Base-by-base conservation (phyloP, 495 filamentous ascomycete genomes). In the Xylaria sp. region DNA sequence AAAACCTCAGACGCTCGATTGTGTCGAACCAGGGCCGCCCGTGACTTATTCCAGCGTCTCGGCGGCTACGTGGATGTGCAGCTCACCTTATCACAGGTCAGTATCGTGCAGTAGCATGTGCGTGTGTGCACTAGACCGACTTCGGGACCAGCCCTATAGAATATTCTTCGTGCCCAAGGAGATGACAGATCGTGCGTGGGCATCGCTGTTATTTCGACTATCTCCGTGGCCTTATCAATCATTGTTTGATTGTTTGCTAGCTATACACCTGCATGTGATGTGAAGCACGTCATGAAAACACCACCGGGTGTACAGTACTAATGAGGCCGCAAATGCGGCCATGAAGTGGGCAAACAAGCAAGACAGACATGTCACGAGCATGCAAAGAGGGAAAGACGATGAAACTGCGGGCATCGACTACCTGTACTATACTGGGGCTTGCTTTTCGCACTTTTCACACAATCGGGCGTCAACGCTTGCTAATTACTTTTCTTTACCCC, bases 111-210 rank as follows among this genome's bases (percentile, higher is more conserved):
- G 64, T 35, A 67, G 19, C 21, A 43, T 43, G 26, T 41, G 59
- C n/a, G n/a, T 31, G 24, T 41, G 26, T 31, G 11, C 17, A 37
- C 46, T 12, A 21, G 48, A 52, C 64, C 64, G 64, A 50, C 64
- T 55, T 67, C 64, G 64, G 64, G 46, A 55, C 46, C 64, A 67
- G 64, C 64, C 64, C 64, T 67, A 67, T 48, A 67, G 64, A 67
- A 55, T 67, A 55, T 40, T 67, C 35, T 67, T 67, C 48, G 21
- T 67, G 64, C 64, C 64, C 64, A 55, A 67, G 46, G 26, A 14
- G 31, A 41, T 19, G 64, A 19, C 17, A 53, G 46, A 15, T 55
- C 29, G 9, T 52, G 48, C 26, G 33, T 67, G 11, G 35, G 33
- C 12, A 17, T 29, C 11, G 64, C 7, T 55, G 48, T 29, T 50